A percentile compares a stretch with the other conserved stretches of the same genome.
phyloP scores from a whole-genome alignment of 179 eudicot species.

The Silene coronaria region DNA sequence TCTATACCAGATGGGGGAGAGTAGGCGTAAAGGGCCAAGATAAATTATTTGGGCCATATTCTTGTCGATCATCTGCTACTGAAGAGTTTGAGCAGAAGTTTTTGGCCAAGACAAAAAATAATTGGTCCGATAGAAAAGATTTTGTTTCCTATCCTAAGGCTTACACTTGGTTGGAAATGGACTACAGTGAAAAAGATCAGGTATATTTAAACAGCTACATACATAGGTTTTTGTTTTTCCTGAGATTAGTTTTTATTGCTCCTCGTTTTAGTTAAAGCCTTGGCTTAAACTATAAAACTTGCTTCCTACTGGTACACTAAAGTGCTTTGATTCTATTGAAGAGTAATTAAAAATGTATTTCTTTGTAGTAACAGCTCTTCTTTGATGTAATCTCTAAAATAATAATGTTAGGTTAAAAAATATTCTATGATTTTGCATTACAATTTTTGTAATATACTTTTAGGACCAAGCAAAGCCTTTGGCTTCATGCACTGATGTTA shows the following conservation, averaged over 20 bases:
- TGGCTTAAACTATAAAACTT: not conserved
- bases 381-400: not conserved
- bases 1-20: slow-evolving; percentile 94
- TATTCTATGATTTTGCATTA: not conserved
- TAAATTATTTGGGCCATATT: slow-evolving; percentile 73
- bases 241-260: not conserved
- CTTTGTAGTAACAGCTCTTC: not conserved
- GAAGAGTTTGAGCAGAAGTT: slow-evolving; percentile 78
- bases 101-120: slow-evolving; percentile 69
- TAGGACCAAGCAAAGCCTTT: slow-evolving; percentile 47
- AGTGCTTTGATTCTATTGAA: not conserved
- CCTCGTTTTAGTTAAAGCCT: not conserved
- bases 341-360: not conserved
- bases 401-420: not conserved
- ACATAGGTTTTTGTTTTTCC: not conserved
- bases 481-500: slow-evolving; percentile 28
- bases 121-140: slow-evolving; percentile 60
- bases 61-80: slow-evolving; percentile 46
- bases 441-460: slow-evolving; percentile 16
- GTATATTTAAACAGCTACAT: slow-evolving; percentile 16
- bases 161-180: slow-evolving; percentile 98
- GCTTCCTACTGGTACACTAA: not conserved
- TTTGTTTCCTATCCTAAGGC: slow-evolving; percentile 57
- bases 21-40: slow-evolving; percentile 93
- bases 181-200: slow-evolving; percentile 58